These are phyloP conservation scores for Metschnikowia shivogae DNA, from an alignment of 805 yeast genomes.

Conservation along the genomic window DNA sequence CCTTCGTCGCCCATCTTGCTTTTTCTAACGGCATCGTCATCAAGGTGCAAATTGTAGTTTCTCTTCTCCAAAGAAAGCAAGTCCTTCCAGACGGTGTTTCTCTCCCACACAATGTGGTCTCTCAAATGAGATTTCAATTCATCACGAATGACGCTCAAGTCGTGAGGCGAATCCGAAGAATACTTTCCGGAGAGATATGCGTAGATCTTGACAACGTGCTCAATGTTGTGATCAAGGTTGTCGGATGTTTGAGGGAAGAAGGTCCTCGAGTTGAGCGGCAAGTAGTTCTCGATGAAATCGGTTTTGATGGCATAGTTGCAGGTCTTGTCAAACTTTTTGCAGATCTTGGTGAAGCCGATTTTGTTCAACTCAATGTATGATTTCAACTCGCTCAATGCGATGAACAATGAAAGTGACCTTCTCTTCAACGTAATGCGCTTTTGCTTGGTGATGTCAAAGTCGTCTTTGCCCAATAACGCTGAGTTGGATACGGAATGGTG, in stretches of 20 bases:
- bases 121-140: conserved; percentile 57
- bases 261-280: conserved; percentile 48
- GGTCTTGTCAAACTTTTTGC: conserved; percentile 89
- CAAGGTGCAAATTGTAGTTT: conserved; percentile 17
- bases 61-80: conserved; percentile 64
- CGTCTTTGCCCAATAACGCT: conserved; percentile 25
- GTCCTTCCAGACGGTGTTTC: conserved; percentile 97
- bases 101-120: conserved; percentile 95
- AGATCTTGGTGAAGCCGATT: conserved; percentile 85
- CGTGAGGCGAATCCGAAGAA: conserved; percentile 48
- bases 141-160: conserved; percentile 37
- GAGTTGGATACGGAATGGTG: conserved; percentile 20
- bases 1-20: conserved; percentile 19
- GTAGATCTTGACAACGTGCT: conserved; percentile 49
- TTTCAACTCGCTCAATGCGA: conserved; percentile 73
- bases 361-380: conserved; percentile 79
- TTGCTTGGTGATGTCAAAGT: conserved; percentile 25
- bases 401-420: conserved; percentile 62
- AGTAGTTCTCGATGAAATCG: conserved; percentile 47
- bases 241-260: conserved; percentile 42
- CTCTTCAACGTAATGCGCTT: conserved; percentile 61
- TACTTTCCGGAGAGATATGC: conserved; percentile 40
- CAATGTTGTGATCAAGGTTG: conserved; percentile 48
- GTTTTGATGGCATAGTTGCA: conserved; percentile 56
- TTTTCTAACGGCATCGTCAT: conserved; percentile 15